These are phyloP conservation scores for Dictyostelium firmibasis DNA, from an alignment of 78 protist genomes.

Conservation along the genomic window DNA sequence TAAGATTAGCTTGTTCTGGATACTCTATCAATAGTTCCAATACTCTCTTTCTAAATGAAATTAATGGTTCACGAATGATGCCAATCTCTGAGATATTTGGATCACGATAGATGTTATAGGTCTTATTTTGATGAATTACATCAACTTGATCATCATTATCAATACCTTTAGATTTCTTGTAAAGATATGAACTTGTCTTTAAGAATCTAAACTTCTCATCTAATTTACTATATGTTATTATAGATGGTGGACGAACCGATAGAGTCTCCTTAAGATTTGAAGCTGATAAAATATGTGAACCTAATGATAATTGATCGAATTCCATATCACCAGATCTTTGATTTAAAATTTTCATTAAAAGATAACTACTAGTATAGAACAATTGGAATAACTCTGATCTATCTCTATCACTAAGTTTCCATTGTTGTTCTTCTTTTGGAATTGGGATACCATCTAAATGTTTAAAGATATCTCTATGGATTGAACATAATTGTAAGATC, in stretches of 20 bases:
- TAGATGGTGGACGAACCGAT: conserved; percentile 7
- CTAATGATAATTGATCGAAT: conserved; percentile 34
- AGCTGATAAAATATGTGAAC: conserved; percentile 39
- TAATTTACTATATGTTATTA: conserved; percentile 33
- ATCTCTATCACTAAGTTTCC: conserved; percentile 10
- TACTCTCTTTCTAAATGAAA: conserved; percentile 2
- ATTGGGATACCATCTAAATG: conserved; percentile 71
- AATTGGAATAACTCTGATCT: conserved; percentile 23
- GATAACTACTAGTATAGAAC: conserved; percentile 16
- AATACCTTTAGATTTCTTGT: neutral
- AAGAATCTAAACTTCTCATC: conserved; percentile 48
- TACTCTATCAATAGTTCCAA: conserved; percentile 37
- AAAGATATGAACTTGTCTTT: conserved; percentile 1
- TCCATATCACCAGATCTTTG: conserved; percentile 29
- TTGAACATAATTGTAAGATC: conserved; percentile 32
- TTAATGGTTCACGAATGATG: conserved; percentile 56
- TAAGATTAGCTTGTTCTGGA: conserved; percentile 69
- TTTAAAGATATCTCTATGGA: conserved; percentile 32
- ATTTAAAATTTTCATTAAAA: conserved; percentile 28
- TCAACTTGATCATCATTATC: neutral
- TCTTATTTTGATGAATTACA: neutral
- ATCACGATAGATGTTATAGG: conserved; percentile 64
- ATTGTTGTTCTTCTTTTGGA: conserved; percentile 14
- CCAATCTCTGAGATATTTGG: conserved; percentile 47
- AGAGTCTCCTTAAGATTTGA: neutral